phyloP scores from a whole-genome alignment of 2,329 filamentous ascomycete genomes.

The Venturiaceae sp. region DNA sequence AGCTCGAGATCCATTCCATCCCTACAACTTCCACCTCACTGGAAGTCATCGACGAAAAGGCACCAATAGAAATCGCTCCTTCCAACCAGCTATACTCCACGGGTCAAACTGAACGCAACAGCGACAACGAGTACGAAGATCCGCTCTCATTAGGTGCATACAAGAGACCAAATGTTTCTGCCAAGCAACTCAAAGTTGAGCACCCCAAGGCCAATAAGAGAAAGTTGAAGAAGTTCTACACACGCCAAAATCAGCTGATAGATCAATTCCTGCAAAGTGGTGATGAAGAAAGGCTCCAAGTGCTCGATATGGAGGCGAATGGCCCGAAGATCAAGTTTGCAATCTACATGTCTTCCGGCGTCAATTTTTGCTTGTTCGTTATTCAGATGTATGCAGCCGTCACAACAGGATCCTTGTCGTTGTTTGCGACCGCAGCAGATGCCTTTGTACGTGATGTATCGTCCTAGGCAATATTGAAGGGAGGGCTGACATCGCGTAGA shows the following conservation, averaged over 20 bases:
- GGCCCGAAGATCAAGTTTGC: constrained; percentile 28
- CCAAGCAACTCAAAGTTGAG: constrained; percentile 9
- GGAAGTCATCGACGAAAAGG: neutral
- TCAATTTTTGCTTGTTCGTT: constrained; percentile 40
- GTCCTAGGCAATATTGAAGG: neutral
- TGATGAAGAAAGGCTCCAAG: constrained; percentile 43
- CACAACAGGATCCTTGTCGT: constrained; percentile 49
- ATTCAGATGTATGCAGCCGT: constrained; percentile 51
- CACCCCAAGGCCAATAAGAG: constrained; percentile 18
- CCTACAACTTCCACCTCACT: neutral
- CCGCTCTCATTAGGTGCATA: constrained; percentile 10
- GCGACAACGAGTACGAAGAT: constrained; percentile 7
- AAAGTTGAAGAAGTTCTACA: constrained; percentile 32
- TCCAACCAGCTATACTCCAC: neutral
- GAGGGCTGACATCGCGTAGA: constrained; percentile 19
- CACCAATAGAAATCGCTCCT: neutral
- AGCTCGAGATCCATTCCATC: neutral
- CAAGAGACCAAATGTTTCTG: constrained; percentile 9
- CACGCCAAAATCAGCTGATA: constrained; percentile 28
- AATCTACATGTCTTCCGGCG: constrained; percentile 25
- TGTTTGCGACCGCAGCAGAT: constrained; percentile 57
- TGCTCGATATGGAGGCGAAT: constrained; percentile 42
- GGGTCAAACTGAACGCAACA: neutral
- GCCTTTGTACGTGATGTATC: constrained; percentile 40
- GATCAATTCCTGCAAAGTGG: constrained; percentile 43